Percentiles rank a stretch among this genome's conserved stretches.
phyloP scores from a whole-genome alignment of 495 filamentous ascomycete genomes.

The Aspergillus avenaceus region DNA sequence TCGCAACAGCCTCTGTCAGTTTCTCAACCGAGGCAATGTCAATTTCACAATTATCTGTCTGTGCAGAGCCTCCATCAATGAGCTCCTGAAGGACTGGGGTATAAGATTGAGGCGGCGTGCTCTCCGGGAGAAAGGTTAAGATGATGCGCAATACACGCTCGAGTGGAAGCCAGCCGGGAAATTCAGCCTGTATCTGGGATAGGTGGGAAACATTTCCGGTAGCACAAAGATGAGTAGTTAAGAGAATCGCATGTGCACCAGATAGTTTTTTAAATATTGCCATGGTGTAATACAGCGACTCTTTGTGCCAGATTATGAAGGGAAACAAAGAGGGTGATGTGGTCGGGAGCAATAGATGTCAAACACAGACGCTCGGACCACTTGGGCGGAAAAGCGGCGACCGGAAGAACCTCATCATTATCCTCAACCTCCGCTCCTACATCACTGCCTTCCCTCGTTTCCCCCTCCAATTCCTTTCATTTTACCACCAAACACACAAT shows the following conservation, averaged over 20 bases:
- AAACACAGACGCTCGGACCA: slow-evolving; percentile 36
- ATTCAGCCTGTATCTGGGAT: slow-evolving; percentile 54
- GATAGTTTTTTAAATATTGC: slow-evolving; percentile 39
- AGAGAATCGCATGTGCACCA: slow-evolving; percentile 44
- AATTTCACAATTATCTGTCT: slow-evolving; percentile 29
- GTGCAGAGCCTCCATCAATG: slow-evolving; percentile 33
- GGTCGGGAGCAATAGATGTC: slow-evolving; percentile 14
- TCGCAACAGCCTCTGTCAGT: slow-evolving; percentile 60
- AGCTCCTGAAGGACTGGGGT: slow-evolving; percentile 55
- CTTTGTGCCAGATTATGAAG: background rate
- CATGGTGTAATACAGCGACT: slow-evolving; percentile 23
- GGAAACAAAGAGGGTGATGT: slow-evolving; percentile 16
- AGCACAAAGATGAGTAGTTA: slow-evolving; percentile 43
- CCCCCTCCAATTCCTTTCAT: slow-evolving; percentile 21
- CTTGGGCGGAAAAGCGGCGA: slow-evolving; percentile 27
- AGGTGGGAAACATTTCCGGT: slow-evolving; percentile 58
- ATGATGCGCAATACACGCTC: slow-evolving; percentile 75
- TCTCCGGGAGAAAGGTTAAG: slow-evolving; percentile 82
- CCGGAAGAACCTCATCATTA: slow-evolving; percentile 33
- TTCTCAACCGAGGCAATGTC: slow-evolving; percentile 58
- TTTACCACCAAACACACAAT: slow-evolving; percentile 46
- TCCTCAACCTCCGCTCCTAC: slow-evolving; percentile 25
- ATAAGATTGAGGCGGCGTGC: slow-evolving; percentile 61
- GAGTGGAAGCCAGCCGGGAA: slow-evolving; percentile 54
- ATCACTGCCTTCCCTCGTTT: slow-evolving; percentile 20